phyloP scores from a whole-genome alignment of 495 filamentous ascomycete genomes.

The Opeltia flavorubescens region DNA sequence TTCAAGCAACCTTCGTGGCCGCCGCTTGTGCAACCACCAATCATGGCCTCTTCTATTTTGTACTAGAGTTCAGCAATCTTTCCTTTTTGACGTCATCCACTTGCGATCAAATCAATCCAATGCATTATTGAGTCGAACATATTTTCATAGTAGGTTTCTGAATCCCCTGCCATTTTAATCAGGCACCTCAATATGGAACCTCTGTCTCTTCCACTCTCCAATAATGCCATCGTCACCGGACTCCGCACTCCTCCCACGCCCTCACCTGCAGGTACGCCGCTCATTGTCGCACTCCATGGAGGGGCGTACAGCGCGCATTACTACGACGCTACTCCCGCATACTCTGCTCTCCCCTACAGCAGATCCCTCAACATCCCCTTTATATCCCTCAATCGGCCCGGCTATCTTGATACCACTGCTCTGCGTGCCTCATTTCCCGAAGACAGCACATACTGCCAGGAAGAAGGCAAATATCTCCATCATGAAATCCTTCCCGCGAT shows the following conservation, averaged over 20 bases:
- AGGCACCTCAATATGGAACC: neutral
- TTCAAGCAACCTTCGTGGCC: too few relatives aligned
- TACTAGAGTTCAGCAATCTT: too few relatives aligned
- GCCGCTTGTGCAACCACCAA: too few relatives aligned
- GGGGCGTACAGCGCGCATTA: constrained; percentile 22
- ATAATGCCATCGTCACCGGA: constrained; percentile 14
- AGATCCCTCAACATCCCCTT: constrained; percentile 18
- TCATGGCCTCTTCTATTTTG: too few relatives aligned
- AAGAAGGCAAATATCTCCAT: constrained; percentile 19
- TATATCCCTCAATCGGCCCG: constrained; percentile 22
- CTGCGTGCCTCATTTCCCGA: constrained; percentile 3
- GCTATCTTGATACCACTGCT: constrained; percentile 18
- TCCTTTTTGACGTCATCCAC: too few relatives aligned
- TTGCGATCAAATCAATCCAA: too few relatives aligned
- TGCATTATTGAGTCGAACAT: too few relatives aligned
- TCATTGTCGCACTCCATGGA: constrained; percentile 24
- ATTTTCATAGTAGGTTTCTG: too few relatives aligned
- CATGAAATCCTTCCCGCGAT: constrained; percentile 19
- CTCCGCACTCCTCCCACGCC: constrained; percentile 3
- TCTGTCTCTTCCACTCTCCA: constrained; percentile 2
- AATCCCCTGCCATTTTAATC: too few relatives aligned
- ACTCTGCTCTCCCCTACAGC: constrained; percentile 15
- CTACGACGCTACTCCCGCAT: constrained; percentile 21
- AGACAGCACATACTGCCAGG: constrained; percentile 11
- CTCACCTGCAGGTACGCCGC: constrained; percentile 9